Conservation (phyloP, 2,329 filamentous ascomycete species). For the Ascochyta viciae-villosae region DNA sequence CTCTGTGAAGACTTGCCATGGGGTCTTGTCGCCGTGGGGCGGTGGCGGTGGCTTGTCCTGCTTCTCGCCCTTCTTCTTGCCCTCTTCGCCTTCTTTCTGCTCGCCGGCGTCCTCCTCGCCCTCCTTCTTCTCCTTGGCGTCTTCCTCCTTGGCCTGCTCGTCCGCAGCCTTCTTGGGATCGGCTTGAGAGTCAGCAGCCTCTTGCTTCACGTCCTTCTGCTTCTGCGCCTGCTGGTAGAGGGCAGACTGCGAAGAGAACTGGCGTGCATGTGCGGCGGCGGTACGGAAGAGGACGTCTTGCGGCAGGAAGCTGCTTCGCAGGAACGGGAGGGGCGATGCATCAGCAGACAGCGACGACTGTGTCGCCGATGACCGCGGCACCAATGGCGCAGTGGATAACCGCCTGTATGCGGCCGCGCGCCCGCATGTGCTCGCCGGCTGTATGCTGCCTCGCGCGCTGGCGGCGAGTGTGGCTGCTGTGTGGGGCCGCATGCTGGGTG, state of each 20-base stretch:
- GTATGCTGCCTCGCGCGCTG: slow-evolving; percentile 50
- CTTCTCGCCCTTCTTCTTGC: slow-evolving; percentile 66
- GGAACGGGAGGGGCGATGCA: slow-evolving; percentile 43
- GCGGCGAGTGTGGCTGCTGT: slow-evolving; percentile 49
- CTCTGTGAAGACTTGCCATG: slow-evolving; percentile 98
- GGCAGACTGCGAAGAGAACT: slow-evolving; percentile 52
- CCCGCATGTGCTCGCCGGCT: slow-evolving; percentile 49
- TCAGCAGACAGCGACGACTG: slow-evolving; percentile 22
- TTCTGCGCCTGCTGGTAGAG: slow-evolving; percentile 46
- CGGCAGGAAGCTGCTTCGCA: slow-evolving; percentile 54
- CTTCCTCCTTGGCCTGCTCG: slow-evolving; percentile 52
- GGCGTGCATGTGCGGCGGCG: slow-evolving; percentile 53
- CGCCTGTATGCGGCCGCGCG: slow-evolving; percentile 58
- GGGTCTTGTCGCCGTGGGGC: slow-evolving; percentile 97
- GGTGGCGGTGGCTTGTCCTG: slow-evolving; percentile 79
- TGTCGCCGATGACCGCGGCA: slow-evolving; percentile 33
- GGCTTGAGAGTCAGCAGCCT: slow-evolving; percentile 29
- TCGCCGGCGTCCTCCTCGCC: slow-evolving; percentile 58
- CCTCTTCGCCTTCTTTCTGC: slow-evolving; percentile 53
- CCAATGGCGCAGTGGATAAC: slow-evolving; percentile 47
- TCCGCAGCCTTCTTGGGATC: slow-evolving; percentile 50
- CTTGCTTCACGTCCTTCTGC: slow-evolving; percentile 44
- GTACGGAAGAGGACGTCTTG: slow-evolving; percentile 50
- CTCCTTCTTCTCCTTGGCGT: slow-evolving; percentile 49
- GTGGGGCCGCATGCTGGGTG: slow-evolving; percentile 55